A percentile compares a stretch with the other conserved stretches of the same genome.
These are phyloP conservation scores for Emericellopsis terricola DNA, from an alignment of 495 filamentous ascomycete species.

Conservation along the genomic window DNA sequence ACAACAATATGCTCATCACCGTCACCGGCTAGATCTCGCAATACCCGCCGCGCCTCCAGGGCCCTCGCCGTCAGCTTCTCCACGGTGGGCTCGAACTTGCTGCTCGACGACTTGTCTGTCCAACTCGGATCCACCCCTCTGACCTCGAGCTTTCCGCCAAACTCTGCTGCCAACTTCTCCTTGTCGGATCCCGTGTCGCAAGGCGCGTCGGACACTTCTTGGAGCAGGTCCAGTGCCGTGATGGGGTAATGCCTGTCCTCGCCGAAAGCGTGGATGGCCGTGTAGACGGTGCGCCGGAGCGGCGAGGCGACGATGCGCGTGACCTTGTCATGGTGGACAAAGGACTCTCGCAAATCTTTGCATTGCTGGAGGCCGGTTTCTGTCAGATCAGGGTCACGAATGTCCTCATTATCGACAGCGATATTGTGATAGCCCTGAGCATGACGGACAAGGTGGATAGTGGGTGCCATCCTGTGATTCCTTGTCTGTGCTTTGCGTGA, in stretches of 20 bases:
- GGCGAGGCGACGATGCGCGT: slow-evolving; percentile 68
- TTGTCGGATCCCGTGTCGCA: slow-evolving; percentile 61
- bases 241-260: slow-evolving; percentile 30
- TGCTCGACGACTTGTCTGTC: slow-evolving; percentile 44
- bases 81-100: slow-evolving; percentile 37
- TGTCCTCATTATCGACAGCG: slow-evolving; percentile 43
- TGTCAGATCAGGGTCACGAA: slow-evolving; percentile 67
- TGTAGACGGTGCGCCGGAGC: slow-evolving; percentile 68
- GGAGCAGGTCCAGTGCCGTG: slow-evolving; percentile 58
- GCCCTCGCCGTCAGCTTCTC: slow-evolving; percentile 44
- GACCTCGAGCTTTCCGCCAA: slow-evolving; percentile 47
- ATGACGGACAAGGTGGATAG: slow-evolving; percentile 35
- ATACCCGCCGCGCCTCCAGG: slow-evolving; percentile 42
- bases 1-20: slow-evolving; percentile 41
- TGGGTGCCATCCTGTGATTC: slow-evolving; percentile 20
- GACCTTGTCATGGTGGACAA: slow-evolving; percentile 45
- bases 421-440: slow-evolving; percentile 71
- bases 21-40: slow-evolving; percentile 34
- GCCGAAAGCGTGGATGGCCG: slow-evolving; percentile 53
- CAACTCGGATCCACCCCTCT: slow-evolving; percentile 40
- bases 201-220: slow-evolving; percentile 59
- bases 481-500: background rate
- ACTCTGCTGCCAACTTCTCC: slow-evolving; percentile 34
- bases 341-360: slow-evolving; percentile 33
- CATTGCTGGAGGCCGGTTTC: slow-evolving; percentile 64